These are phyloP conservation scores for Acanthochlamys bracteata DNA, from an alignment of 106 monocot species.

Conservation along the genomic window DNA sequence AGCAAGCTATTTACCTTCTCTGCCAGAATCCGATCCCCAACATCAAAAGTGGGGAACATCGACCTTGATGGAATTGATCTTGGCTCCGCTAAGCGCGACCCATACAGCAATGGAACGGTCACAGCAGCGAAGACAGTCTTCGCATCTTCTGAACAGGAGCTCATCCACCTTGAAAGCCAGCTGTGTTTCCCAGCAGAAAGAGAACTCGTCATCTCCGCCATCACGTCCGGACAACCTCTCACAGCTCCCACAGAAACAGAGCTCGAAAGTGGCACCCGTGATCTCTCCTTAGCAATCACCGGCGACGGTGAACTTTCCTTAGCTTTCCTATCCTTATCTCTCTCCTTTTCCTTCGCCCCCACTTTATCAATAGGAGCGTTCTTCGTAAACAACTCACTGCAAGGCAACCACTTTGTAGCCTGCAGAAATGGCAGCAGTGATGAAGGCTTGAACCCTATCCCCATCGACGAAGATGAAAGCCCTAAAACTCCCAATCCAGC, in stretches of 20 bases:
- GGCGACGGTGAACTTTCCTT: background rate
- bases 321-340: background rate
- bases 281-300: background rate
- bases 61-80: constrained; percentile 58
- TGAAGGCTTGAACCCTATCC: constrained; percentile 45
- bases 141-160: constrained; percentile 51
- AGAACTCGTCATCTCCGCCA: background rate
- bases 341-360: background rate
- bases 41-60: constrained; percentile 72
- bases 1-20: constrained; percentile 47
- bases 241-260: background rate
- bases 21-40: constrained; percentile 63
- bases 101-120: constrained; percentile 51
- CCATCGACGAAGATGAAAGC: constrained; percentile 45
- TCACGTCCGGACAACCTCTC: background rate
- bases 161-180: constrained; percentile 44
- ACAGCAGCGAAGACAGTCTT: constrained; percentile 56
- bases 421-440: constrained; percentile 57
- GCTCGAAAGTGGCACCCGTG: background rate
- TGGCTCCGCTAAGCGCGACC: constrained; percentile 52
- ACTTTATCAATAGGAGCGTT: constrained; percentile 17
- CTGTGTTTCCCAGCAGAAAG: background rate
- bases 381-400: constrained; percentile 44
- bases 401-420: constrained; percentile 76
- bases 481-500: constrained; percentile 31